These are phyloP conservation scores for Gynochthodes officinalis DNA, from an alignment of 257 asterid species.

Conservation along the genomic window DNA sequence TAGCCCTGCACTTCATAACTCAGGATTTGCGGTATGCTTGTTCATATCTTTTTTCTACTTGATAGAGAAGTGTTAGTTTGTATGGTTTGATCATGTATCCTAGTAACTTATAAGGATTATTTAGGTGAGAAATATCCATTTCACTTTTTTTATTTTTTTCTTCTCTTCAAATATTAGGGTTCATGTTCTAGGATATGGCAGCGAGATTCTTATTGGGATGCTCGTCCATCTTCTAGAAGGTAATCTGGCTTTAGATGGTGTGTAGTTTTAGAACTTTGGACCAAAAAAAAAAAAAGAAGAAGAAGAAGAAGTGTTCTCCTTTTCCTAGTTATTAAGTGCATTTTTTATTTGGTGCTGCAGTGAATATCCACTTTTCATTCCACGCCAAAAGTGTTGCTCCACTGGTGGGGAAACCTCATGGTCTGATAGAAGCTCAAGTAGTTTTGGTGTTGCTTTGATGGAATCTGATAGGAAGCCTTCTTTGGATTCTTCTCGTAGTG, in stretches of 20 bases:
- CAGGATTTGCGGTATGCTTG: constrained; percentile 93
- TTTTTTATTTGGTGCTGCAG: constrained; percentile 42
- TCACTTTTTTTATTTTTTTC: not conserved
- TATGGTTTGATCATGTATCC: not conserved
- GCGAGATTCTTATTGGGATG: constrained; percentile 92
- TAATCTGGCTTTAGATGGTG: constrained; percentile 21
- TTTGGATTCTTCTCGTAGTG: constrained; percentile 67
- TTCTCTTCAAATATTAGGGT: constrained; percentile 52
- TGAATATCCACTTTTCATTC: constrained; percentile 92
- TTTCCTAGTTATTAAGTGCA: not conserved
- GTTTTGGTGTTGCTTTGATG: constrained; percentile 88
- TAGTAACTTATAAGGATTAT: not conserved
- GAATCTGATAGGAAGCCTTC: constrained; percentile 84
- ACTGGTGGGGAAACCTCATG: constrained; percentile 87
- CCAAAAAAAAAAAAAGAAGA: no score
- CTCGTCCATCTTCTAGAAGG: constrained; percentile 98
- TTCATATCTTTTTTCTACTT: not conserved
- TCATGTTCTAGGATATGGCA: constrained; percentile 99
- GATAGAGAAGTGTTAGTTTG: no score
- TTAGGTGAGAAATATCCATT: not conserved
- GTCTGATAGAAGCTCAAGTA: constrained; percentile 93
- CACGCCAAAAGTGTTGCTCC: constrained; percentile 80
- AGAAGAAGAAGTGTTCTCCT: not conserved
- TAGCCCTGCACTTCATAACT: constrained; percentile 92
- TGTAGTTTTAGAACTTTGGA: not conserved